Conservation (phyloP, 148 eudicot genomes). For the Dianthus caryophyllus region DNA sequence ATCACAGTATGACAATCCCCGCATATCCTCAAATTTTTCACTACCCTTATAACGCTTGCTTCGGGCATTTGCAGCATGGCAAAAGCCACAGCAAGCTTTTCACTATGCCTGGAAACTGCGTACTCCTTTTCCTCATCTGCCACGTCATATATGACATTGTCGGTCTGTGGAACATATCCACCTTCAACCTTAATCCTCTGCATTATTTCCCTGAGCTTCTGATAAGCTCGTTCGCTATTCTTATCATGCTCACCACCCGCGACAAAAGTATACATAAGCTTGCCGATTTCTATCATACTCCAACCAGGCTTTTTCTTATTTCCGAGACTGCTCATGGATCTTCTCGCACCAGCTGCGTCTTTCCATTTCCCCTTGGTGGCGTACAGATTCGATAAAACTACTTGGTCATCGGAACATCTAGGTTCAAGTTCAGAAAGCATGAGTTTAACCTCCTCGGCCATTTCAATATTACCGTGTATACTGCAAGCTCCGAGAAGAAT, state of each 20-base stretch:
- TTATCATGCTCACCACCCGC: conserved; percentile 44
- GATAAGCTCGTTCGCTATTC: conserved; percentile 35
- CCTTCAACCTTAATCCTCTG: conserved; percentile 33
- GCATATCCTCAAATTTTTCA: conserved; percentile 67
- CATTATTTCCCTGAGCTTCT: conserved; percentile 50
- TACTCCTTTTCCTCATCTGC: conserved; percentile 62
- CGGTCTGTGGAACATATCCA: conserved; percentile 37
- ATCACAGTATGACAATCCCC: conserved; percentile 56
- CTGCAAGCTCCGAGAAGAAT: conserved; percentile 71
- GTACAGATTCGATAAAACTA: conserved; percentile 50
- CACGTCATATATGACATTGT: conserved; percentile 50
- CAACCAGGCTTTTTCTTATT: conserved; percentile 56
- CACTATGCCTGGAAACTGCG: conserved; percentile 44
- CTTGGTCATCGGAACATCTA: conserved; percentile 45
- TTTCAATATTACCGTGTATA: conserved; percentile 39
- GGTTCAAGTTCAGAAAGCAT: conserved; percentile 52
- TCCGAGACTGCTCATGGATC: conserved; percentile 37
- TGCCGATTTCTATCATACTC: conserved; percentile 67
- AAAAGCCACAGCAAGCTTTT: conserved; percentile 63
- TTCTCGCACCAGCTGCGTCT: conserved; percentile 42
- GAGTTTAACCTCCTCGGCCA: conserved; percentile 44
- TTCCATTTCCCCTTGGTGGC: conserved; percentile 58
- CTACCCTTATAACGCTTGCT: conserved; percentile 40
- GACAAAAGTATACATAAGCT: conserved; percentile 45
- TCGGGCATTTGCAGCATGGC: conserved; percentile 38